Conservation (phyloP, 176 grass and related monocot genomes). For the Hordeum vulgare region MorexV3_pseudomolecules_assembly NC_058519.1:502183309-502183808, state of each 20-base stretch:
- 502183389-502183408: conserved; percentile 92
- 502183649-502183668: conserved; percentile 7
- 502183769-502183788: neutral
- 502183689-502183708: conserved; percentile 88
- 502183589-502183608: neutral
- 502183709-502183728: conserved; percentile 74
- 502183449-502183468: conserved; percentile 88
- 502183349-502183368: conserved; percentile 37
- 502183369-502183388: conserved; percentile 88
- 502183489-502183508: conserved; percentile 8
- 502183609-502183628: neutral
- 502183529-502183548: neutral
- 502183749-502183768: neutral
- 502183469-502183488: conserved; percentile 67
- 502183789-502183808: conserved; percentile 28
- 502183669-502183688: conserved; percentile 18
- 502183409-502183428: conserved; percentile 87
- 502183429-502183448: conserved; percentile 88
- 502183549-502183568: neutral
- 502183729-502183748: conserved; percentile 64
- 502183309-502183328: conserved; percentile 5
- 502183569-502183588: neutral
- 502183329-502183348: conserved; percentile 11
- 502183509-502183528: neutral
- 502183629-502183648: conserved; percentile 8